Percentiles rank a stretch among this genome's conserved stretches.
Evolutionary conservation across 352 stramenopile genomes (phyloP).

Genomic region (Phytophthora crassamura): DNA sequence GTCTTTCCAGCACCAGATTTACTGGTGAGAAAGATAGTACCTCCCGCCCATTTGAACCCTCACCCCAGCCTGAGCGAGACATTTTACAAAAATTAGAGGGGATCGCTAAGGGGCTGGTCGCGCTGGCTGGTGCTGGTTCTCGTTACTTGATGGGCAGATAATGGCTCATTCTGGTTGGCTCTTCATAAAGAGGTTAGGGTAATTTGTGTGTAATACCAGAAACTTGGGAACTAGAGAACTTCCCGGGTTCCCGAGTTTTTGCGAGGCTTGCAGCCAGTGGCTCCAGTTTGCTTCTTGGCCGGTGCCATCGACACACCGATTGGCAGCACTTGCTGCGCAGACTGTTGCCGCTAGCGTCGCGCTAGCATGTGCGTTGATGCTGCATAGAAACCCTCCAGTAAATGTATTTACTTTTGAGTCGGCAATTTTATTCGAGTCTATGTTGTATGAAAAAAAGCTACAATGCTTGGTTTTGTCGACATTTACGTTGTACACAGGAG

Average conservation of each 20-base stretch:
- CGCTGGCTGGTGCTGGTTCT: background rate
- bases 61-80: no score
- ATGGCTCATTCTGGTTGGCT: background rate
- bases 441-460: conserved; percentile 7
- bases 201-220: background rate
- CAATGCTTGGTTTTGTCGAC: conserved; percentile 19
- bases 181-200: background rate
- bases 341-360: background rate
- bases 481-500: conserved; percentile 18
- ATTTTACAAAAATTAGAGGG: no score
- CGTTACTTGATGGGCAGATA: background rate
- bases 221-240: background rate
- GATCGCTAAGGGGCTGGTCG: background rate
- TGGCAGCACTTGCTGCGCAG: background rate
- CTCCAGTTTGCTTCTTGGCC: background rate
- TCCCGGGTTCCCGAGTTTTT: background rate
- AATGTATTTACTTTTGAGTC: conserved; percentile 18
- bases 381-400: conserved; percentile 5
- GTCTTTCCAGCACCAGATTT: no score
- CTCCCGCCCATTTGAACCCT: no score
- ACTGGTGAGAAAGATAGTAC: no score
- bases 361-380: conserved; percentile 15
- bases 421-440: conserved; percentile 7
- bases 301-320: background rate
- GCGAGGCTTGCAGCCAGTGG: background rate